Evolutionary conservation across 371 early-diverging fungal genomes (phyloP), one percentile per base, ranked within the genome.

Genomic region (Nematocida minor): DNA sequence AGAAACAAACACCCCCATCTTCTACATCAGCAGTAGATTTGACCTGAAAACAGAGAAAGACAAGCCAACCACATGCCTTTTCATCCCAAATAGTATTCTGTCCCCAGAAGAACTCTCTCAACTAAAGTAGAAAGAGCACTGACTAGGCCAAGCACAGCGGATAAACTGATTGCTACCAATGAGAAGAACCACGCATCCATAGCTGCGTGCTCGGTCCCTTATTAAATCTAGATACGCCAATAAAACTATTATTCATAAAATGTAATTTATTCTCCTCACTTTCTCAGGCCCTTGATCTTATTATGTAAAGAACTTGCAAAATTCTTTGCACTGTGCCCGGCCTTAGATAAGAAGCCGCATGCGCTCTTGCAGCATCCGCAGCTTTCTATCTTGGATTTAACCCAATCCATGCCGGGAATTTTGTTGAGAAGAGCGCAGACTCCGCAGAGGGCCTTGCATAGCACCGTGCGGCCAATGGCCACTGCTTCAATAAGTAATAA

Each of bases 11-110:
- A 47, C 53, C 3, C 77, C 77, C 11, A 49, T 74, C 18, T 48
- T 44, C 22, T 74, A 74, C 66, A 49, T 74, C 18, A 25, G 25
- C 22, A 74, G 77, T 36, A 31, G 64, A 48, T 74, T 74, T 49
- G 77, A 74, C 34, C 6, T 74, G 3, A 31, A 18, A 49, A 74
- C 77, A 18, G 51, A 74, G 0, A 60, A 74, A 32, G 38, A 64
- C 36, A 74, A 74, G 66, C 66, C 77, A 6, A 55, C 47, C 20
- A 74, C 77, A 3, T 60, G 54, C 34, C 36, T 74, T 18, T 64
- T 74, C 38, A 40, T 74, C 41, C 77, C 77, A 7, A 31, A 29
- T 6, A 29, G 41, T 14, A 22, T 55, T 11, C 46, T 67, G 4
- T 20, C 66, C 11, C 14, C n/a, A 0, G 53, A 47, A 18, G 62